These are phyloP conservation scores for Phytophthora pistaciae DNA, from an alignment of 352 stramenopile genomes.

Conservation along the genomic window DNA sequence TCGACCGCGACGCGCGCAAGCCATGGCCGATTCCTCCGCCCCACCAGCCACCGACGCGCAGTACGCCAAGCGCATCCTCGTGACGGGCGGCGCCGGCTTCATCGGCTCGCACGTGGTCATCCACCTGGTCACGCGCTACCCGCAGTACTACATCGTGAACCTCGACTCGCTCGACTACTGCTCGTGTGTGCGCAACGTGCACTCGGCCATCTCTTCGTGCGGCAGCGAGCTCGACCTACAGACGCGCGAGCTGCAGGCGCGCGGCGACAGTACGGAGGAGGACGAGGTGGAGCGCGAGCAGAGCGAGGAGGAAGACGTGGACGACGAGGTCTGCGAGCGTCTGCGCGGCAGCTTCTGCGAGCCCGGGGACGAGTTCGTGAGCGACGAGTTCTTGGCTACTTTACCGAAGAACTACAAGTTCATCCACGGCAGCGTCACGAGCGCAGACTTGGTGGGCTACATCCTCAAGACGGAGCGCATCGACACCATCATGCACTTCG, in stretches of 20 bases:
- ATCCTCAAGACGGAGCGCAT: conserved; percentile 96
- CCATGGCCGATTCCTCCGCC: conserved; percentile 7
- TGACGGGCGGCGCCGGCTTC: conserved; percentile 97
- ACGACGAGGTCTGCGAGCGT: conserved; percentile 46
- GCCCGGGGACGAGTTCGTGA: conserved; percentile 40
- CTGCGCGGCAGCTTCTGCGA: conserved; percentile 73
- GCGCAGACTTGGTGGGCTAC: conserved; percentile 95
- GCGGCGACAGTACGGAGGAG: conserved; percentile 17
- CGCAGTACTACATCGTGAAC: conserved; percentile 98
- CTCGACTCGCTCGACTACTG: conserved; percentile 94
- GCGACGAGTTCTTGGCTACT: conserved; percentile 28
- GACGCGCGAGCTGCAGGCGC: background rate
- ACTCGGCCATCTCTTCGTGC: conserved; percentile 56
- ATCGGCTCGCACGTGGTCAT: conserved; percentile 98
- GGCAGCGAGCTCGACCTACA: background rate
- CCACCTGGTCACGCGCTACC: conserved; percentile 96
- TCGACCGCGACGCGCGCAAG: background rate
- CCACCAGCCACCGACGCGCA: background rate
- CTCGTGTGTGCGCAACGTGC: conserved; percentile 75
- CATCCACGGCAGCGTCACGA: conserved; percentile 97
- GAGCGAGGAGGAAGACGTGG: conserved; percentile 33
- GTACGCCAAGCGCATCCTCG: conserved; percentile 94
- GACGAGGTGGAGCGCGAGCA: conserved; percentile 28
- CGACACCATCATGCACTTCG: conserved; percentile 99
- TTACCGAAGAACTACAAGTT: conserved; percentile 94